Conservation (phyloP, 2,329 filamentous ascomycete genomes). For the Keithomyces neogunnii region DNA sequence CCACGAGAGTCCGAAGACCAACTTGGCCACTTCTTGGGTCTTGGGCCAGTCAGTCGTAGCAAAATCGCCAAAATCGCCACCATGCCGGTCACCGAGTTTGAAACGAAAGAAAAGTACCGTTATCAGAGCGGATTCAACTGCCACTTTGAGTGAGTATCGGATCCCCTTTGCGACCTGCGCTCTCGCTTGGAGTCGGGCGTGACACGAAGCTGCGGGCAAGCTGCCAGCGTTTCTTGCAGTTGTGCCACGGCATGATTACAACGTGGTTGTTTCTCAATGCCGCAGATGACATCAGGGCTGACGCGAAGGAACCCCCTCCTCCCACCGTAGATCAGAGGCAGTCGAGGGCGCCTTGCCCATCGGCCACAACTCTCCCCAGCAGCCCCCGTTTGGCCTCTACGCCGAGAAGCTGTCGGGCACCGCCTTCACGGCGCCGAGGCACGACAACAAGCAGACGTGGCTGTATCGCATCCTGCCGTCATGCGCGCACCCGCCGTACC, state of each 20-base stretch:
- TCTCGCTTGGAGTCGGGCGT: conserved; percentile 2
- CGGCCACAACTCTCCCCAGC: conserved; percentile 75
- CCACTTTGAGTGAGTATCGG: conserved; percentile 59
- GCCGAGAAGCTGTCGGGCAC: conserved; percentile 71
- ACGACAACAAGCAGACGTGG: conserved; percentile 64
- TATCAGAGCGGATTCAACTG: conserved; percentile 74
- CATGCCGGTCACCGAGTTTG: conserved; percentile 44
- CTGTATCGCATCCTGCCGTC: conserved; percentile 62
- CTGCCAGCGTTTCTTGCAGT: too few relatives aligned
- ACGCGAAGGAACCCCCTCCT: not conserved
- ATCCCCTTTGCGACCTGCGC: not conserved
- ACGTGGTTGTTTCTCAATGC: too few relatives aligned
- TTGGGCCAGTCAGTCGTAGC: not conserved
- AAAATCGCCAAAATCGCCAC: conserved; percentile 7
- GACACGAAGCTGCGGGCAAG: too few relatives aligned
- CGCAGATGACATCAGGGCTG: not conserved
- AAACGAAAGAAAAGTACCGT: conserved; percentile 50
- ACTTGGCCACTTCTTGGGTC: not conserved
- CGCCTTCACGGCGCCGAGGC: conserved; percentile 60
- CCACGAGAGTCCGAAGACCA: not conserved
- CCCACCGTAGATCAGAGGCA: conserved; percentile 58
- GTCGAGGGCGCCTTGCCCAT: conserved; percentile 65
- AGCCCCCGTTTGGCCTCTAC: conserved; percentile 69
- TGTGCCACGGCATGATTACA: too few relatives aligned
- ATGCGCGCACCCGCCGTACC: conserved; percentile 50